Evolutionary conservation across 2,329 filamentous ascomycete genomes (phyloP).

Genomic region (Fusarium subtropicale): DNA sequence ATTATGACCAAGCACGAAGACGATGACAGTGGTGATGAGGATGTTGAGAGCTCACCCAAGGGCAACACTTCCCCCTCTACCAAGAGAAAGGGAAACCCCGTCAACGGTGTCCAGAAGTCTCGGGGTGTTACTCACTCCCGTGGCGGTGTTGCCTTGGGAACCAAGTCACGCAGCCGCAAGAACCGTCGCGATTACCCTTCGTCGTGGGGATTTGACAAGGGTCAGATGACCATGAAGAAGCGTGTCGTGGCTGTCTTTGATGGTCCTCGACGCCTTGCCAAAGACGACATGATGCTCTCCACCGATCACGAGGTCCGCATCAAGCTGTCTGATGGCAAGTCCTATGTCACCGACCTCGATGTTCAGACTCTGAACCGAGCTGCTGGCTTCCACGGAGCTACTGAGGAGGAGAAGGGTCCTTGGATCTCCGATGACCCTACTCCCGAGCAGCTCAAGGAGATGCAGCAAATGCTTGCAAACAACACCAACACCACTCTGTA

Average conservation of each 20-base stretch:
- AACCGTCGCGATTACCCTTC: conserved; percentile 93
- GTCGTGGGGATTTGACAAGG: conserved; percentile 91
- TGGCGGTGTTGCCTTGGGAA: conserved; percentile 72
- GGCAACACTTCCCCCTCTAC: conserved; percentile 55
- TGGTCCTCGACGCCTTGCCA: conserved; percentile 86
- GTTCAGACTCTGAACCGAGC: conserved; percentile 89
- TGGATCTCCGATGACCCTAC: conserved; percentile 82
- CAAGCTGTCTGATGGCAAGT: conserved; percentile 77
- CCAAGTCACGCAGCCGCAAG: conserved; percentile 78
- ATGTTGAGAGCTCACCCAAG: conserved; percentile 62
- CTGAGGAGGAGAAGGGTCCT: conserved; percentile 86
- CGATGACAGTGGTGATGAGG: conserved; percentile 66
- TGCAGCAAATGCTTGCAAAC: conserved; percentile 63
- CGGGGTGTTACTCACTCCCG: conserved; percentile 82
- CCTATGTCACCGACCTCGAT: conserved; percentile 93
- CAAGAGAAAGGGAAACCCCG: conserved; percentile 68
- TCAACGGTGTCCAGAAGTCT: conserved; percentile 72
- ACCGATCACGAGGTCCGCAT: conserved; percentile 94
- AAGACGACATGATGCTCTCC: conserved; percentile 99
- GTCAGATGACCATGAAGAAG: conserved; percentile 99
- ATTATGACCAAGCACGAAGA: conserved; percentile 63
- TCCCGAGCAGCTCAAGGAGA: conserved; percentile 68
- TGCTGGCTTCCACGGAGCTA: conserved; percentile 83
- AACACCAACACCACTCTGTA: conserved; percentile 40
- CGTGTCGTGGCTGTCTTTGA: conserved; percentile 94